These are phyloP conservation scores for Wilcoxina mikolae DNA, from an alignment of 495 filamentous ascomycete genomes.

Conservation along the genomic window DNA sequence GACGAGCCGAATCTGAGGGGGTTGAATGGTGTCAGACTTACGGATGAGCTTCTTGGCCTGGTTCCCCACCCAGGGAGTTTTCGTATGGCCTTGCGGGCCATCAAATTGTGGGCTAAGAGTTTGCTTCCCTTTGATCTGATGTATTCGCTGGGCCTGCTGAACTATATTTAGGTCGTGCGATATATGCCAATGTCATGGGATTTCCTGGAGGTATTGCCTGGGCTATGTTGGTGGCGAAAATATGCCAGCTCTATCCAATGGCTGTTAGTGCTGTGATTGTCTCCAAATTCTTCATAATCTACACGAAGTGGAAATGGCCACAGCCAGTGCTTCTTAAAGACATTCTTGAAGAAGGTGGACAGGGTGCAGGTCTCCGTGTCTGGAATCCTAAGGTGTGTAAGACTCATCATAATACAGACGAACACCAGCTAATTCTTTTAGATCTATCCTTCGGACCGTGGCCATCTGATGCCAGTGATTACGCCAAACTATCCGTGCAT, in stretches of 20 bases:
- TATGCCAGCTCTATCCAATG: conserved; percentile 94
- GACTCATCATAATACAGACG: not conserved
- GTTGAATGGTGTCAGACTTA: conserved; percentile 84
- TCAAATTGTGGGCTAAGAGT: conserved; percentile 94
- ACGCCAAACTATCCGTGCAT: conserved; percentile 91
- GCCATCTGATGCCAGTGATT: conserved; percentile 92
- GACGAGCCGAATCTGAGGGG: conserved; percentile 75
- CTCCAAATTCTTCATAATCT: conserved; percentile 82
- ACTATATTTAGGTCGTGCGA: conserved; percentile 46
- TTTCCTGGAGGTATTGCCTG: conserved; percentile 95
- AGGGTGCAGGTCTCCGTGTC: conserved; percentile 52
- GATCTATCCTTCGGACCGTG: conserved; percentile 66
- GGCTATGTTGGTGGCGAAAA: conserved; percentile 90
- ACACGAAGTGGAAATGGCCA: conserved; percentile 87
- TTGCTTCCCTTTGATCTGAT: conserved; percentile 17
- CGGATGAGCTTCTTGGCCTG: conserved; percentile 72
- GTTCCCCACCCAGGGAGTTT: conserved; percentile 85
- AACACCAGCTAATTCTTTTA: conserved; percentile 26
- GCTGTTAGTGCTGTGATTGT: conserved; percentile 75
- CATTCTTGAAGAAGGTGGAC: conserved; percentile 59
- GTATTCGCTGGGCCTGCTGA: conserved; percentile 2
- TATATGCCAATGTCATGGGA: conserved; percentile 89
- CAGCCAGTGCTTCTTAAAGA: conserved; percentile 74
- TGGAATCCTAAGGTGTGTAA: conserved; percentile 79
- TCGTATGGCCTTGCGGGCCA: conserved; percentile 67